These are phyloP conservation scores for Fomes fomentarius DNA, from an alignment of 1,284 basidiomycete species.

Conservation along the genomic window DNA sequence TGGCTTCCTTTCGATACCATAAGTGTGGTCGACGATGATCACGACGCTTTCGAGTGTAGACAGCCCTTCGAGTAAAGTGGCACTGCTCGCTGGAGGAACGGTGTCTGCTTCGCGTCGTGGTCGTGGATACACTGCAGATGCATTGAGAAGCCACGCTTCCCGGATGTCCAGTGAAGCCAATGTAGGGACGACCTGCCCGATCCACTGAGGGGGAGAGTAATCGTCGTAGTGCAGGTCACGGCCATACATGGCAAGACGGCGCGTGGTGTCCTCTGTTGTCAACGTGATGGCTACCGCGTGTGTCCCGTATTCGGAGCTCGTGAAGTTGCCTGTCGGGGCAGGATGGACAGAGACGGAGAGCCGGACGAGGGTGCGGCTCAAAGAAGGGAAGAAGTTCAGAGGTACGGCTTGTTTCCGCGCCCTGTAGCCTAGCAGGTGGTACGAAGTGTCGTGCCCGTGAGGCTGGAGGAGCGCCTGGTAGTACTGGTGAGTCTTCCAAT, in stretches of 20 bases:
- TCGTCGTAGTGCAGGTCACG: no score
- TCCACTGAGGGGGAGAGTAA: neutral
- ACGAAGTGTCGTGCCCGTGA: neutral
- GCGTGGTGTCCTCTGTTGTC: neutral
- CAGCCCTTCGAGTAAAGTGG: neutral
- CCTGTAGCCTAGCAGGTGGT: neutral
- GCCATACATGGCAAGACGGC: slow-evolving; percentile 1
- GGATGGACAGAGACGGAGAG: slow-evolving; percentile 1
- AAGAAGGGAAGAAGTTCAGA: neutral
- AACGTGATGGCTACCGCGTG: neutral
- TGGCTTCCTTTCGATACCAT: neutral
- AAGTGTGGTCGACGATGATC: neutral
- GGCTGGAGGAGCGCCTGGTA: slow-evolving; percentile 2
- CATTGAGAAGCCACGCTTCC: slow-evolving; percentile 2
- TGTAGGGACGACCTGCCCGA: neutral
- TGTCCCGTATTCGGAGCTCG: neutral
- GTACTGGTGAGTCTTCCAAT: neutral
- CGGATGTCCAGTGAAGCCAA: neutral
- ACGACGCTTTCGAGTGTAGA: neutral
- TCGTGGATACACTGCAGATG: neutral
- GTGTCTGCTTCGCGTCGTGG: neutral
- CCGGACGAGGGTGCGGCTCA: neutral
- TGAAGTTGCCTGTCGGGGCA: neutral
- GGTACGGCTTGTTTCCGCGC: neutral
- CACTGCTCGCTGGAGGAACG: no score